Evolutionary conservation across 169 alveolate genomes (phyloP).

Genomic region (Cystoisospora suis): DNA sequence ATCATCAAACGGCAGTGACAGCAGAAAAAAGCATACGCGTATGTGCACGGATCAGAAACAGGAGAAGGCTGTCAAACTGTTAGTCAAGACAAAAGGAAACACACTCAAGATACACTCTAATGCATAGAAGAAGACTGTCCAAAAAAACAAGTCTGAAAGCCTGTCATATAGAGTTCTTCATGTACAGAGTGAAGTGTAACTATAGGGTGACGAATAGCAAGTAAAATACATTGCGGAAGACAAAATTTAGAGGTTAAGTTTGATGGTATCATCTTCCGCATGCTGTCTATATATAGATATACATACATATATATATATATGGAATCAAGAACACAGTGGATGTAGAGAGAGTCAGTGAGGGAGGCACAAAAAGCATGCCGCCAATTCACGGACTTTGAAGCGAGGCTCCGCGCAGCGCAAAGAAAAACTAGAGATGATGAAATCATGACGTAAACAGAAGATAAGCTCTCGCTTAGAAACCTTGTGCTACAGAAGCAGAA

Average conservation of each 20-base stretch:
- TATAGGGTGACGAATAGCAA: neutral
- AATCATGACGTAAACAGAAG: no score
- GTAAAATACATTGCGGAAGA: neutral
- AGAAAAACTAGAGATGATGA: no score
- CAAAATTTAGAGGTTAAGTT: neutral
- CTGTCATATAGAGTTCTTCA: neutral
- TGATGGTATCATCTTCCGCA: no score
- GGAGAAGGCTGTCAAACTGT: neutral
- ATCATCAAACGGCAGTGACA: neutral
- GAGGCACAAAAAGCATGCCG: neutral
- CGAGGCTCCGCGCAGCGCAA: no score
- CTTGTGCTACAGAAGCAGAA: no score
- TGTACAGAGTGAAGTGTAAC: neutral
- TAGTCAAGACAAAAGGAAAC: neutral
- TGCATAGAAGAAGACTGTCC: neutral
- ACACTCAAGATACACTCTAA: neutral
- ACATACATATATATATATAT: constrained; percentile 12
- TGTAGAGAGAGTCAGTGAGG: neutral
- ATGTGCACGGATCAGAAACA: neutral
- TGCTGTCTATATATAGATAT: neutral
- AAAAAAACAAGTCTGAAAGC: neutral
- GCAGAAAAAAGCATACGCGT: neutral
- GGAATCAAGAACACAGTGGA: neutral
- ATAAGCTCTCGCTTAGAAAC: no score
- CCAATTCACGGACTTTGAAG: no score